Evolutionary conservation across 2,329 filamentous ascomycete species (phyloP), one percentile per base, ranked within the genome.

Genomic region (Alternaria sp.): DNA sequence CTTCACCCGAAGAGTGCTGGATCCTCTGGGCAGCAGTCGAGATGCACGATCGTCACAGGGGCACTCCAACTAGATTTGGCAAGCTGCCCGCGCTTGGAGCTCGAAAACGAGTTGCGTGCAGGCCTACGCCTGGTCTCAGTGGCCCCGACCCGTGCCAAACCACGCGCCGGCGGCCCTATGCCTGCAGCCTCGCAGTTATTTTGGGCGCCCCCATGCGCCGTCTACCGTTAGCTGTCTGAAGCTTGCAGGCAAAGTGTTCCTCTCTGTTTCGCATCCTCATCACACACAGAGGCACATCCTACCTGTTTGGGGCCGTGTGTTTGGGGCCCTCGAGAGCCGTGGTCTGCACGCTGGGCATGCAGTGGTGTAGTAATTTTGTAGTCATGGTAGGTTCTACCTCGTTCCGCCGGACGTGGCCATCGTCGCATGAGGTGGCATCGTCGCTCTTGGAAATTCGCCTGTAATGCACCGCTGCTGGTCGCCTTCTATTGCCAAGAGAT

Each of bases 1-100:
- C 47, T 23, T 46, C 9, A 23, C 61, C 61, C 45, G 44, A 59
- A 55, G 19, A 2, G 54, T 15, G 49, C 52, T 65, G 62, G 58
- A 32, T 19, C 8, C 30, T 23, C 61, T 59, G 58, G 61, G 64
- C 58, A 43, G 47, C 46, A 52, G 46, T 44, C 25, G 50, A 43
- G 55, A 62, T 62, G 58, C 57, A 49, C 65, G 71, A 73, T 73
- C 71, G 61, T 62, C 71, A 63, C 68, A 68, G 66, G 68, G 70
- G 65, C 23, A 15, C n/a, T 26, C 57, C 65, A 53, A 49, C 67
- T 57, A 30, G 49, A 66, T 70, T 53, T 47, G 66, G 66, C 50
- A 66, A 36, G 50, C 67, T 56, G 25, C 52, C 69, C 62, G 68
- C 57, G 59, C 52, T 49, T 56, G 54, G 51, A 26, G 50, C 45